Percentiles rank a stretch among this genome's conserved stretches.
Evolutionary conservation across 352 stramenopile species (phyloP).

Genomic region (Hyphochytrium catenoides): DNA sequence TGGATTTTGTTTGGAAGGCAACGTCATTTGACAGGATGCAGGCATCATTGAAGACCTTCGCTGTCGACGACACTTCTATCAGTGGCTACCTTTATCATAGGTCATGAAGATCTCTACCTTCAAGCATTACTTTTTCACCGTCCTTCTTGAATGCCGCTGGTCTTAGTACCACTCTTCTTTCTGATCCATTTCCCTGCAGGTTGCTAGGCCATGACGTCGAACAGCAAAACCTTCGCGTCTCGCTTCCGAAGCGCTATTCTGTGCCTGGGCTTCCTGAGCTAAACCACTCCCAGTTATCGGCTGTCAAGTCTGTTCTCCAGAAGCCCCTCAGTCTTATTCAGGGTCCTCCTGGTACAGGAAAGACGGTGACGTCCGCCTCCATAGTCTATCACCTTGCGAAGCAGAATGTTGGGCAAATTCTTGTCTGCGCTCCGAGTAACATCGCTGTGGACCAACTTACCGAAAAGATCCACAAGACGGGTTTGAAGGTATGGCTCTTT

Average conservation of each 20-base stretch:
- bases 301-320: slow-evolving; percentile 83
- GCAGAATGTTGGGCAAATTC: slow-evolving; percentile 93
- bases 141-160: too few species aligned
- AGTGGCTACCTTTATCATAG: slow-evolving; percentile 98
- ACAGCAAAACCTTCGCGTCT: slow-evolving; percentile 63
- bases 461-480: slow-evolving; percentile 92
- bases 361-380: slow-evolving; percentile 90
- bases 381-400: slow-evolving; percentile 98
- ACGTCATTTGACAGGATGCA: slow-evolving; percentile 99
- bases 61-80: slow-evolving; percentile 91
- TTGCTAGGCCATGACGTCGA: slow-evolving; percentile 92
- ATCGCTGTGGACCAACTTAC: slow-evolving; percentile 96
- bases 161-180: too few species aligned
- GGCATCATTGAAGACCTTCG: slow-evolving; percentile 93
- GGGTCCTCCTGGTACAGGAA: slow-evolving; percentile 86
- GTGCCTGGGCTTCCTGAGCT: slow-evolving; percentile 86
- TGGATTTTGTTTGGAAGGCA: slow-evolving; percentile 98
- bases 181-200: too few species aligned
- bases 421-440: slow-evolving; percentile 95
- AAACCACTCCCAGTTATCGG: slow-evolving; percentile 90
- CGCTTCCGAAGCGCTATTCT: slow-evolving; percentile 31
- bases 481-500: too few species aligned
- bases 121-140: too few species aligned
- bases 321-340: slow-evolving; percentile 95
- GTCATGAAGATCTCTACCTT: too few species aligned